Evolutionary conservation across 768 basidiomycete genomes (phyloP), one percentile per base, ranked within the genome.

Genomic region (Cystobasidium tubakii): DNA sequence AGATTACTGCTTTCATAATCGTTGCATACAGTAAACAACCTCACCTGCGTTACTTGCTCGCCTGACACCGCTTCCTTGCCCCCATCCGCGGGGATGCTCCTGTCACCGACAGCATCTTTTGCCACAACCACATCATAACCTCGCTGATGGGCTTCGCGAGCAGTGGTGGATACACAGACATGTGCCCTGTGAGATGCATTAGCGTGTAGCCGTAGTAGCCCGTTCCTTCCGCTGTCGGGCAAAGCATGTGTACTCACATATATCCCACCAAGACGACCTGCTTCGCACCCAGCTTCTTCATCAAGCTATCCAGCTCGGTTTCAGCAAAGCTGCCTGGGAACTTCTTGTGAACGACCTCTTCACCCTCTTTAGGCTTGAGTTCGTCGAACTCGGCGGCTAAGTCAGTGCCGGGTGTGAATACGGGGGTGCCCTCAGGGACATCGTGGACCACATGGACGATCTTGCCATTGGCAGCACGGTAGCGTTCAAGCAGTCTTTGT

Each of bases 271-370:
- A 34, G n/a, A 71, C 69, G 10, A 71, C 33, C 43, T 71, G 62
- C 53, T 71, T 71, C 13, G n/a, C 21, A 27, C 34, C 54, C 6
- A 27, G 29, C 42, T 71, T 55, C 55, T 71, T 39, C 21, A 71
- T 36, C 27, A 55, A 39, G 23, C 29, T n/a, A 36, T 71, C 69
- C 1, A 71, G 69, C 34, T 71, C 69, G 21, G 69, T 71, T 39
- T 71, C 69, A 1, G 69, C 69, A 60, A 71, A 71, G 53, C 31
- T 34, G 29, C 69, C 69, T 21, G 69, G 69, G 55, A 57, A 71
- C 43, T 71, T 71, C 36, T 71, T 71, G 54, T 29, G 31, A 53
- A 71, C 54, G 25, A 55, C 34, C 23, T 33, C 23, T 36, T 71
- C 69, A n/a, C 34, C 31, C 25, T 60, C 54, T 36, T 71, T 55